Percentiles rank a stretch among this genome's conserved stretches.
Conservation (phyloP, 2,329 filamentous ascomycete genomes). For the Arthrobotrys conoides region DNA sequence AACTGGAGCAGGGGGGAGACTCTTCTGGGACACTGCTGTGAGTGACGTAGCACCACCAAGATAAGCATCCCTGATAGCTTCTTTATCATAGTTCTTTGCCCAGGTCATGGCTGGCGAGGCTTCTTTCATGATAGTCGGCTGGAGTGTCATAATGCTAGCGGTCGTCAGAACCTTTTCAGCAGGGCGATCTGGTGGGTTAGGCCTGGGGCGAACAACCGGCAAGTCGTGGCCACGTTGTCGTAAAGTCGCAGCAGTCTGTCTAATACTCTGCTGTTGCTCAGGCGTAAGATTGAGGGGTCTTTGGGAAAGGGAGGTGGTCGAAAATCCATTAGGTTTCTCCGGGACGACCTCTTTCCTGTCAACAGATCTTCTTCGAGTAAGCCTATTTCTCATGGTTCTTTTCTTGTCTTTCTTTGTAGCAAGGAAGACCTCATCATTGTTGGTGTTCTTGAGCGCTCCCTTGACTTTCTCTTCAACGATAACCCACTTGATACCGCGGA, state of each 20-base stretch:
- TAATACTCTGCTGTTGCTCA: constrained; percentile 93
- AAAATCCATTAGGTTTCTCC: constrained; percentile 57
- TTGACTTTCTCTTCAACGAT: constrained; percentile 86
- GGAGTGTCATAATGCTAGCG: constrained; percentile 88
- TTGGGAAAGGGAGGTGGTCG: constrained; percentile 67
- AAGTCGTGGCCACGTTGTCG: constrained; percentile 75
- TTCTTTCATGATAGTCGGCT: constrained; percentile 85
- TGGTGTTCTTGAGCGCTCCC: constrained; percentile 83
- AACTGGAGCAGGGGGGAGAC: constrained; percentile 43
- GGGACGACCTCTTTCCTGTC: constrained; percentile 53
- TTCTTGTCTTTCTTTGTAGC: constrained; percentile 89
- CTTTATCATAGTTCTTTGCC: constrained; percentile 95
- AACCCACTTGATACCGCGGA: constrained; percentile 86
- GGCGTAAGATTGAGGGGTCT: constrained; percentile 89
- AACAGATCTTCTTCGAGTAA: constrained; percentile 63
- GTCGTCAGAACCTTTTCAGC: constrained; percentile 72
- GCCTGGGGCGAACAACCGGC: constrained; percentile 66
- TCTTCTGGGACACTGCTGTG: constrained; percentile 38
- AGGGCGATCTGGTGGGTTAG: constrained; percentile 72
- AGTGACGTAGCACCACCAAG: constrained; percentile 68
- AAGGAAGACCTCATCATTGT: constrained; percentile 87
- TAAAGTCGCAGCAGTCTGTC: constrained; percentile 87
- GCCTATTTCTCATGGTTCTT: constrained; percentile 70
- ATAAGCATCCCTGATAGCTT: constrained; percentile 87
- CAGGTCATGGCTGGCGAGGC: constrained; percentile 96